Base-by-base conservation (phyloP, 1,139 yeast genomes). In the Geotrichum candidum region DNA sequence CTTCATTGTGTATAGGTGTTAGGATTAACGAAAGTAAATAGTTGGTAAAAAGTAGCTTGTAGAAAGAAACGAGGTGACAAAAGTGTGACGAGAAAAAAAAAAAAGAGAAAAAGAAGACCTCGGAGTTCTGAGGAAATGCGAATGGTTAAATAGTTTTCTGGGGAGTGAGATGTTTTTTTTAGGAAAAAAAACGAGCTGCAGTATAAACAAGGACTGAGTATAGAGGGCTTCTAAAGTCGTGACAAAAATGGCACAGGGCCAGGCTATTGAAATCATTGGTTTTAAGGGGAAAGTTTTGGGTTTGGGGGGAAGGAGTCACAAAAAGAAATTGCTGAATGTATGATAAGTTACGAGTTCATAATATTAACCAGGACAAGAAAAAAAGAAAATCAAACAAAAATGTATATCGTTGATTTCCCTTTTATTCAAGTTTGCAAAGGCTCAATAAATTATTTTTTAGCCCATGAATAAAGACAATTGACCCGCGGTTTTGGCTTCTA, bases 1-100 rank as follows among this genome's bases (percentile, higher is more conserved):
- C 72, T 75, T 77, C 78, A 76, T 76, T 74, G 53, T 68, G 68
- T 50, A 48, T 45, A 51, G 15, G 6, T 38, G 3, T 6, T 15
- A 41, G 15, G 38, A 52, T 52, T 38, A 52, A 51, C 23, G 54
- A 50, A 46, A 31, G 54, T 50, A 50, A 11, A 10, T 54, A 38
- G 10, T 54, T 51, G 35, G 23, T 27, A 45, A 45, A 9, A 11
- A 9, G 27, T 25, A 22, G 41, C 13, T 51, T 35, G 33, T 29
- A 29, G 33, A 27, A 29, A 29, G 33, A 5, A 29, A 29, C 1
- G 10, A 29, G 33, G 7, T 29, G 33, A 29, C 33, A 29, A 29
- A 29, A 29, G 33, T 29, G 33, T 29, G 9, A 29, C 33, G 9
- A 29, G 46, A 29, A 27, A 35, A 18, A 33, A 22, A 22, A 45